These are phyloP conservation scores for Rehmannia glutinosa DNA, from an alignment of 257 asterid genomes.

Conservation along the genomic window DNA sequence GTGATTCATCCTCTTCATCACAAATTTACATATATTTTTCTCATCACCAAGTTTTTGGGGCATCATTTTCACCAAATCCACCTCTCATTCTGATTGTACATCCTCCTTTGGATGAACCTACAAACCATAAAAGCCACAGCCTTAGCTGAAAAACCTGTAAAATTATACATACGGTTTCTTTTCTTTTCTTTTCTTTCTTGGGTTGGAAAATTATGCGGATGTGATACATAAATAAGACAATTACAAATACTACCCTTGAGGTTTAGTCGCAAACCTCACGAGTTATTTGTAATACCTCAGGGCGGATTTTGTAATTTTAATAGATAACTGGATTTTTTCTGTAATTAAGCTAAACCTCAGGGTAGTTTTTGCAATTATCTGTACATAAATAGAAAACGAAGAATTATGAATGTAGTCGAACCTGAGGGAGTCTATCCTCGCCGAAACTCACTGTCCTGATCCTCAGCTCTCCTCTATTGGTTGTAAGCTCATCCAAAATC, in stretches of 20 bases:
- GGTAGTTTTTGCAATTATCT: no score
- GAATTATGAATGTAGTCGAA: not conserved
- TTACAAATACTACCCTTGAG: no score
- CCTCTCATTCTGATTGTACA: conserved; percentile 21
- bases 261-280: no score
- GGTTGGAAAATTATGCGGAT: not conserved
- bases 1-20: no score
- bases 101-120: conserved; percentile 30
- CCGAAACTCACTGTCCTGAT: conserved; percentile 36
- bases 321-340: no score
- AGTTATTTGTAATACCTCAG: no score
- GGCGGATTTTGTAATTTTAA: no score
- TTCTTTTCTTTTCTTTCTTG: not conserved
- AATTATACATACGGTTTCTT: no score
- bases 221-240: no score
- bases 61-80: not conserved
- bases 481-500: conserved; percentile 53
- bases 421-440: conserved; percentile 39
- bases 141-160: not conserved
- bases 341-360: no score
- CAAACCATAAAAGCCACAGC: not conserved
- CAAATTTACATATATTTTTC: no score
- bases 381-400: no score
- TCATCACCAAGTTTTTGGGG: not conserved
- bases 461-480: conserved; percentile 57